Evolutionary conservation across 352 stramenopile species (phyloP).

Genomic region (Blastocystis sp.): DNA sequence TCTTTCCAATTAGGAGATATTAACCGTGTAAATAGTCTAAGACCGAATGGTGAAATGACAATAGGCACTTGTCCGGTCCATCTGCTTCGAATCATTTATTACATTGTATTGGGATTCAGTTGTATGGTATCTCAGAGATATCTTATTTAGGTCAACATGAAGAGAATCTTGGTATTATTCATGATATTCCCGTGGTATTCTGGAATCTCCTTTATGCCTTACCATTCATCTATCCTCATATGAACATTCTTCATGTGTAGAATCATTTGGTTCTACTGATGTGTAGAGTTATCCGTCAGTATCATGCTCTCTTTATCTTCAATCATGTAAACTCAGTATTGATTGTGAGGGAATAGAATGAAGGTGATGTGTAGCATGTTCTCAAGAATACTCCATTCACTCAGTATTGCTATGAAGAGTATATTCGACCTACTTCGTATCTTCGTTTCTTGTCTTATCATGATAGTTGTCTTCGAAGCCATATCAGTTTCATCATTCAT

Average conservation of each 20-base stretch:
- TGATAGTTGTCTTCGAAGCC: background rate
- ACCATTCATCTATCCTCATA: background rate
- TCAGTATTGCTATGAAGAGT: slow-evolving; percentile 41
- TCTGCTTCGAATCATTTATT: slow-evolving; percentile 6
- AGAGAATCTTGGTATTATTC: background rate
- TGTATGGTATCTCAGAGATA: background rate
- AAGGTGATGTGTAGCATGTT: background rate
- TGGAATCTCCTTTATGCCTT: slow-evolving; percentile 36
- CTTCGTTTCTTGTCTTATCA: background rate
- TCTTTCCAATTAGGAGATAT: background rate
- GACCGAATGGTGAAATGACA: background rate
- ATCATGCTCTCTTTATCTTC: slow-evolving; percentile 15
- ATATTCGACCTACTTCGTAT: background rate
- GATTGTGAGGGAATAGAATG: background rate
- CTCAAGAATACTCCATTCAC: background rate
- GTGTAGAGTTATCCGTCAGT: background rate
- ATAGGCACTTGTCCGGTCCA: background rate
- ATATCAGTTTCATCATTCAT: background rate
- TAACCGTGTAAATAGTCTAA: background rate
- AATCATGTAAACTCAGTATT: background rate
- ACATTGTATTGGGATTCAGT: slow-evolving; percentile 12
- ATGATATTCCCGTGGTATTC: background rate
- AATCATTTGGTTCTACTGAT: background rate
- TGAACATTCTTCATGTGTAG: slow-evolving; percentile 1
- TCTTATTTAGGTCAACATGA: background rate